Evolutionary conservation across 1,284 basidiomycete genomes (phyloP).

Genomic region (Papiliotrema terrestris): DNA sequence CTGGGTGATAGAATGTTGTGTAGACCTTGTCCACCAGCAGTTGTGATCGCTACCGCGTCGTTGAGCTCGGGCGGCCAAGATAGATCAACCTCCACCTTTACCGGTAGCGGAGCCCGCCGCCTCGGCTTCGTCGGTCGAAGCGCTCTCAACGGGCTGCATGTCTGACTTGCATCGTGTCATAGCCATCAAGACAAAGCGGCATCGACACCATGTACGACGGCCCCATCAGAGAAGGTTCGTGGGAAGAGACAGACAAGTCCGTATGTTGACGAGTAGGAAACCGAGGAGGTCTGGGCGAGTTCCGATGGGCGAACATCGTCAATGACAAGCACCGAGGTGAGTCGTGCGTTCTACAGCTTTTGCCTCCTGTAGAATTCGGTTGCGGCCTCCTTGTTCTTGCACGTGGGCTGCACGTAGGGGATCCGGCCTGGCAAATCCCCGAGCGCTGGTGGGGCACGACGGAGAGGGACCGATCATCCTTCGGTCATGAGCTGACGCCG

Average conservation of each 20-base stretch:
- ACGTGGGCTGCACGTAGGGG: no score
- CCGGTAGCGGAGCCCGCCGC: neutral
- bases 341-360: slow-evolving; percentile 15
- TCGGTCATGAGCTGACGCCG: neutral
- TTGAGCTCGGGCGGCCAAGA: neutral
- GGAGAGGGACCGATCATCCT: no score
- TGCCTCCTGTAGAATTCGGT: no score
- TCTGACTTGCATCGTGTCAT: neutral
- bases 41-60: slow-evolving; percentile 1
- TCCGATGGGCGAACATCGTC: slow-evolving; percentile 77
- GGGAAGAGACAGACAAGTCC: neutral
- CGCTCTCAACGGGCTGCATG: no score
- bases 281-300: slow-evolving; percentile 82
- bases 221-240: slow-evolving; percentile 40
- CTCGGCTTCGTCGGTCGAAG: neutral
- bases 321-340: slow-evolving; percentile 86
- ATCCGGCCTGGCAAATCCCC: no score
- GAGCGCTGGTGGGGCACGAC: no score
- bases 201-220: slow-evolving; percentile 40
- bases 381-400: no score
- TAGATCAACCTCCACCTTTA: slow-evolving; percentile 1
- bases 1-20: neutral
- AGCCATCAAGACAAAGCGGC: neutral
- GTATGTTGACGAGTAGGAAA: slow-evolving; percentile 55
- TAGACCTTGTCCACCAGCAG: neutral